These are phyloP conservation scores for Eremothecium cymbalariae DNA, from an alignment of 1,139 yeast species.

Conservation along the genomic window DNA sequence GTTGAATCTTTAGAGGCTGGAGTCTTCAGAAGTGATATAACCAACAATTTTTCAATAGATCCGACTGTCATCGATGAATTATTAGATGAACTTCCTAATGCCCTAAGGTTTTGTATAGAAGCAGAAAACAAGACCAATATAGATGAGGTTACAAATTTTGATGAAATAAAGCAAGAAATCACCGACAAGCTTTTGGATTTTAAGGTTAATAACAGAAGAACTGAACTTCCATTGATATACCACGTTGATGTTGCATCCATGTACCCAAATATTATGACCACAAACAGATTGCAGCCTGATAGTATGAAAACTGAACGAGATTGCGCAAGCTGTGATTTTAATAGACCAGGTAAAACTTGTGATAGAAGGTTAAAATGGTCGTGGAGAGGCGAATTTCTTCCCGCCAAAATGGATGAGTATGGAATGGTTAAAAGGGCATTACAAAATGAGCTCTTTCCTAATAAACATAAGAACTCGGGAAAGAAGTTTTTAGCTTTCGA, in stretches of 20 bases:
- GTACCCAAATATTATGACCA: constrained; percentile 98
- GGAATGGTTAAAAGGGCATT: constrained; percentile 80
- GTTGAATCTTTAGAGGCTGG: constrained; percentile 98
- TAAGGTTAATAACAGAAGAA: constrained; percentile 53
- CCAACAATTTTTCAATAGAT: constrained; percentile 68
- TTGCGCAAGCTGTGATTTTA: constrained; percentile 96
- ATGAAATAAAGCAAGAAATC: constrained; percentile 60
- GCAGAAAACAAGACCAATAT: constrained; percentile 69
- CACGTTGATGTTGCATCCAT: constrained; percentile 99
- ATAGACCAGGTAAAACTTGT: constrained; percentile 88
- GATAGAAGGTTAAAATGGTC: constrained; percentile 92
- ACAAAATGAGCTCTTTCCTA: constrained; percentile 71
- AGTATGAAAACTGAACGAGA: constrained; percentile 93
- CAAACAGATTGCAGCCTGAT: constrained; percentile 95
- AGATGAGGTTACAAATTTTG: constrained; percentile 72
- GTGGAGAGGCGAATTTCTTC: constrained; percentile 96
- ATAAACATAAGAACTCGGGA: constrained; percentile 33
- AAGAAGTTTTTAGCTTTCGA: constrained; percentile 56
- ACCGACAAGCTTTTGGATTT: constrained; percentile 47
- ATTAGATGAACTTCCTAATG: constrained; percentile 59
- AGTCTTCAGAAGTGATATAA: constrained; percentile 85
- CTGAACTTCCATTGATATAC: constrained; percentile 79
- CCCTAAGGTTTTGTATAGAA: constrained; percentile 74
- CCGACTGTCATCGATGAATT: constrained; percentile 78
- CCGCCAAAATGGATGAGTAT: constrained; percentile 88